Evolutionary conservation across 2,329 filamentous ascomycete genomes (phyloP), one percentile per base, ranked within the genome.

Genomic region (Colletotrichum sp.): DNA sequence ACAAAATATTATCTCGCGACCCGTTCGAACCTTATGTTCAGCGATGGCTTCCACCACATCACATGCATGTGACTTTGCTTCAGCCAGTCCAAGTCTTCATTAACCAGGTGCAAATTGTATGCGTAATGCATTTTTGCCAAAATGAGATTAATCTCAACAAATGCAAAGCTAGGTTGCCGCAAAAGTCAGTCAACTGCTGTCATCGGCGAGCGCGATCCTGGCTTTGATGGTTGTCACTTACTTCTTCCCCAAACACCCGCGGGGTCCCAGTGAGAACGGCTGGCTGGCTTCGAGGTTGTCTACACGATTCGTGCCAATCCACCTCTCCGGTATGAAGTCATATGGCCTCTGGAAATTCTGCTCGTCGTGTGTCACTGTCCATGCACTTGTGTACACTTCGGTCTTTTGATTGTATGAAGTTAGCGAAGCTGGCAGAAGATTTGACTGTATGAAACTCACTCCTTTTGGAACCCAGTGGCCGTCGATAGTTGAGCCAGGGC

Each of bases 81-180:
- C 34, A 85, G 77, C 86, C 87, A 90, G 69, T 89, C 82, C 2
- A 79, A 59, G 55, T 83, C 78, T 34, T 77, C 74, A 55, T 81
- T 77, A 2, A 83, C 75, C 60, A 85, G 78, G 74, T 85, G 81
- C 57, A 87, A 60, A 64, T 87, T 84, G 73, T 84, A 87, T 11
- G 74, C 76, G 69, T 76, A 86, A 7, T 85, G 30, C 34, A 87
- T 75, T 76, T 86, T 87, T 2, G 84, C 81, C 16, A 87, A 65
- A 15, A 85, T 80, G 7, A 84, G 75, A 12, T 81, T 80, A 78
- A 87, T 81, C 76, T 87, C 84, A 55, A 86, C 80, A 57, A 80
- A 83, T 1, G 85, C 86, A 28, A 84, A 80, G 75, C 81, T 80
- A 70, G 36, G 6, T 52, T 52, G 34, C 63, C 68, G 25, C 11